Evolutionary conservation across 2,329 filamentous ascomycete species (phyloP).

Genomic region (Microsporum canis): DNA sequence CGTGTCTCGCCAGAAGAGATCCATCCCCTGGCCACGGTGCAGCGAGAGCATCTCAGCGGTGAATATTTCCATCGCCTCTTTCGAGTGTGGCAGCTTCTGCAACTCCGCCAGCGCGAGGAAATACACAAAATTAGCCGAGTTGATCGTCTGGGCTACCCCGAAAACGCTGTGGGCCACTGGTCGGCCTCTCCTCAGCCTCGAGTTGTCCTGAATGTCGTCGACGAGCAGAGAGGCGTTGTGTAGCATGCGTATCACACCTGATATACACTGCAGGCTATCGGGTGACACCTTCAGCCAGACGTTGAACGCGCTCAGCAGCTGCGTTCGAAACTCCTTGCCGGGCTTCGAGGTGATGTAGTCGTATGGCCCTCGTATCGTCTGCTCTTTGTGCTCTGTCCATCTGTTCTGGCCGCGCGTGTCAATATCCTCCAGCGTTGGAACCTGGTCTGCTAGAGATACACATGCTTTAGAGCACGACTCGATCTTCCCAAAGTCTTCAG

Average conservation of each 20-base stretch:
- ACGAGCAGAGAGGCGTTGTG: conserved; percentile 32
- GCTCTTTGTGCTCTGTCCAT: too few relatives aligned
- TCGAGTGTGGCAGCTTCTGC: conserved; percentile 23
- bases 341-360: conserved; percentile 69
- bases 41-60: conserved; percentile 29
- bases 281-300: conserved; percentile 27
- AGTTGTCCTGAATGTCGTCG: conserved; percentile 38
- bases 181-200: conserved; percentile 31
- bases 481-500: too few relatives aligned
- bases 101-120: conserved; percentile 23
- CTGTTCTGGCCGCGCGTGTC: too few relatives aligned
- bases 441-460: too few relatives aligned
- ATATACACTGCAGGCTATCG: conserved; percentile 24
- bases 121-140: conserved; percentile 36
- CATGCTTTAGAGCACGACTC: too few relatives aligned
- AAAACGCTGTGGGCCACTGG: conserved; percentile 36
- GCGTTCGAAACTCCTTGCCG: conserved; percentile 40
- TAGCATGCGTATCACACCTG: conserved; percentile 27
- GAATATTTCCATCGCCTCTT: conserved; percentile 26
- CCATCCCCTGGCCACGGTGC: conserved; percentile 32
- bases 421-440: too few relatives aligned
- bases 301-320: conserved; percentile 31
- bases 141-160: conserved; percentile 36
- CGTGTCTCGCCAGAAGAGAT: conserved; percentile 32
- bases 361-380: conserved; percentile 64